Conservation (phyloP, 1,139 yeast genomes). For the Candida sanyaensis region DNA sequence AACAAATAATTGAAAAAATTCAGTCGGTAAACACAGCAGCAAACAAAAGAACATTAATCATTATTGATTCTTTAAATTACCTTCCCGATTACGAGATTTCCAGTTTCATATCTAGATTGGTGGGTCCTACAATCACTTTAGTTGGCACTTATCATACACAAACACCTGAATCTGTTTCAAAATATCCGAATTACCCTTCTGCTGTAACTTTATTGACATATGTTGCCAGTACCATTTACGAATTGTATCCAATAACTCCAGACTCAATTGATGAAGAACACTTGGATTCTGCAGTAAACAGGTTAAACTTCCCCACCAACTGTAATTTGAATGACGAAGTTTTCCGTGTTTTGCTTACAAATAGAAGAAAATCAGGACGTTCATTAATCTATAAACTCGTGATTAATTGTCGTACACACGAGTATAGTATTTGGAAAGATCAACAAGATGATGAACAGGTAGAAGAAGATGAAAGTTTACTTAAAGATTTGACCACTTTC, state of each 20-base stretch:
- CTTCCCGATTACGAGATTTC: conserved; percentile 50
- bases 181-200: conserved; percentile 49
- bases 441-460: conserved; percentile 24
- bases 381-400: conserved; percentile 58
- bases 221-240: conserved; percentile 72
- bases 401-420: conserved; percentile 55
- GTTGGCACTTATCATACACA: conserved; percentile 65
- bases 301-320: conserved; percentile 48
- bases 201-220: conserved; percentile 53
- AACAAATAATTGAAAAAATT: conserved; percentile 6
- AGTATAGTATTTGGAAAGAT: conserved; percentile 40
- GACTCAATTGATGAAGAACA: conserved; percentile 48
- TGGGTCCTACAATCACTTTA: conserved; percentile 55
- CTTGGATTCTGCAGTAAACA: conserved; percentile 40
- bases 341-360: conserved; percentile 56
- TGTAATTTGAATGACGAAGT: conserved; percentile 43
- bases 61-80: conserved; percentile 73
- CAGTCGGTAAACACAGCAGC: conserved; percentile 7
- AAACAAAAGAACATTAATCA: conserved; percentile 34
- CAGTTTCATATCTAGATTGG: conserved; percentile 53
- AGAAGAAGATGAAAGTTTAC: conserved; percentile 43
- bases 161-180: conserved; percentile 29
- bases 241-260: conserved; percentile 23
- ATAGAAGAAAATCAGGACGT: conserved; percentile 84
- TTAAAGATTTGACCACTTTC: conserved; percentile 82